Percentiles rank a stretch among this genome's conserved stretches.
Evolutionary conservation across 2,329 filamentous ascomycete genomes (phyloP).

Genomic region (Colletotrichum ledebouriae): DNA sequence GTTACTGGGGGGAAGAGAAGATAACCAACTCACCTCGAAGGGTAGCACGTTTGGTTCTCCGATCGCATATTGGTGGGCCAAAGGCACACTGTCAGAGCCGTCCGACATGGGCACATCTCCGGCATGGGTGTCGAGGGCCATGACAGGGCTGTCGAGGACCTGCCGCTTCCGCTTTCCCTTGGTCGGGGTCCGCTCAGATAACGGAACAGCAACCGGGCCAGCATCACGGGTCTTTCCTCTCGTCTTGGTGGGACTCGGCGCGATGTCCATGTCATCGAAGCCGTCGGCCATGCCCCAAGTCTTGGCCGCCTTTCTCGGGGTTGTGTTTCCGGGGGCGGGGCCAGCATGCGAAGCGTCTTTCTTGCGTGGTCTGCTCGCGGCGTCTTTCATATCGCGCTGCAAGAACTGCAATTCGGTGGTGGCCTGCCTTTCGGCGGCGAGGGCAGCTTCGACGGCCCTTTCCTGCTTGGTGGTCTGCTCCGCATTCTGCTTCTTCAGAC

Average conservation of each 20-base stretch:
- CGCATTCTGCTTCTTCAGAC: slow-evolving; percentile 72
- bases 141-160: slow-evolving; percentile 74
- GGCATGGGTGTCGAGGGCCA: slow-evolving; percentile 67
- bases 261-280: slow-evolving; percentile 77
- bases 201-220: slow-evolving; percentile 58
- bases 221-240: slow-evolving; percentile 56
- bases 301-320: slow-evolving; percentile 72
- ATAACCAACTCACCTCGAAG: slow-evolving; percentile 58
- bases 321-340: slow-evolving; percentile 52
- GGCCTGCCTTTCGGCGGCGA: slow-evolving; percentile 73
- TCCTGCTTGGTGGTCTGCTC: slow-evolving; percentile 76
- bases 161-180: slow-evolving; percentile 80
- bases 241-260: slow-evolving; percentile 67
- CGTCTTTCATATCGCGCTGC: slow-evolving; percentile 78
- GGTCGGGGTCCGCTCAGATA: slow-evolving; percentile 71
- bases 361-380: slow-evolving; percentile 60
- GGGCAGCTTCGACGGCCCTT: slow-evolving; percentile 73
- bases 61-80: neutral
- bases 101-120: slow-evolving; percentile 57
- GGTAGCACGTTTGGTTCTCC: slow-evolving; percentile 46
- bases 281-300: slow-evolving; percentile 76
- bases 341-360: slow-evolving; percentile 54
- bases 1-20: neutral
- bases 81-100: slow-evolving; percentile 36
- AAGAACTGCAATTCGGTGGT: slow-evolving; percentile 80